Base-by-base conservation (phyloP, 257 asterid genomes). In the Jacaranda mimosifolia region DNA sequence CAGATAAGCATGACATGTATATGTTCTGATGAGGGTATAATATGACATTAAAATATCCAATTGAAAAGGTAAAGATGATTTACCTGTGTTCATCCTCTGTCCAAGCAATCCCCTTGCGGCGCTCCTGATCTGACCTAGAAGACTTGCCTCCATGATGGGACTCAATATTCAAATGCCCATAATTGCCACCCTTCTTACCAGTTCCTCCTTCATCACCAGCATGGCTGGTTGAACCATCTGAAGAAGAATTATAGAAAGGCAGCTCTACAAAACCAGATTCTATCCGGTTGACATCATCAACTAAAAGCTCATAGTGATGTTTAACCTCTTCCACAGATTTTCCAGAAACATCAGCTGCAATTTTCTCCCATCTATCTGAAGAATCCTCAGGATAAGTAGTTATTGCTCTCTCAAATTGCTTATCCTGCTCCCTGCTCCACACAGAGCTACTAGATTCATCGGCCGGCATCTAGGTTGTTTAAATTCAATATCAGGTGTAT, bases 21-120 rank as follows among this genome's bases (percentile, higher is more conserved):
- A 9, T 42, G 46, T 42, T 42, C 46, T 42, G 46, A 42, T 5
- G 46, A 42, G 7, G 46, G 46, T 9, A 42, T 3, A 46, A 55
- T 43, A 55, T 9, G 13, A 57, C 56, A 83, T 49, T 64, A 38
- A 49, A 59, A 72, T 57, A 78, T 5, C 32, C 12, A 9, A 70
- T 62, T 69, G 13, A 77, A 69, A 69, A 14, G 36, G 36, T 12
- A 79, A 11, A 43, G 42, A 68, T 66, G 21, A 65, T 48, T 81
- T 65, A 95, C 99, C 97, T 88, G 84, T 96, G 99, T 75, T 96
- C 99, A 51, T 96, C 99, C 83, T 96, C 99, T 7, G 98, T 93
- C 98, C 98, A 93, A 72, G 97, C 96, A 82, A 91, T 92, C 77
- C 98, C 98, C 74, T 93, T 92, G 13, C 97, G 94, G 6, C 99